A percentile compares a stretch with the other conserved stretches of the same genome.
Conservation (phyloP, 108 stramenopile genomes). For the Nannochloropsis granulata region DNA sequence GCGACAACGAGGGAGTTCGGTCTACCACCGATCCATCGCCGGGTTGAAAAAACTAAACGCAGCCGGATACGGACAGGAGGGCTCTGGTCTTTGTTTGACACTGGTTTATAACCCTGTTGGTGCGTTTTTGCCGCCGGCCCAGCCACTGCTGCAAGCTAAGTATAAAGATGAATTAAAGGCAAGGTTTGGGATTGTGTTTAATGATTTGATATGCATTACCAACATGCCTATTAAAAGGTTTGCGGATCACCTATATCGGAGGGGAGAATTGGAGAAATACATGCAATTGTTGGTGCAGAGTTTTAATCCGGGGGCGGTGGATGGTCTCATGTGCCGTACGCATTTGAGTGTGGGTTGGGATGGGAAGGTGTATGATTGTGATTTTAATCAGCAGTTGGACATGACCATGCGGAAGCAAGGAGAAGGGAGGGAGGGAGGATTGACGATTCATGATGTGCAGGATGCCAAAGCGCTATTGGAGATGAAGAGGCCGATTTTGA, state of each 20-base stretch:
- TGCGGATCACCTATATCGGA: slow-evolving; percentile 70
- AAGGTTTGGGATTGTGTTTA: slow-evolving; percentile 79
- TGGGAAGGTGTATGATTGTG: slow-evolving; percentile 66
- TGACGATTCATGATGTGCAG: slow-evolving; percentile 72
- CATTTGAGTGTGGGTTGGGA: slow-evolving; percentile 36
- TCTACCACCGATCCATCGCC: slow-evolving; percentile 76
- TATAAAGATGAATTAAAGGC: slow-evolving; percentile 68
- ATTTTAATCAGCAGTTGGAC: slow-evolving; percentile 92
- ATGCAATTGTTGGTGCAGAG: slow-evolving; percentile 85
- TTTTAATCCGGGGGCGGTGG: slow-evolving; percentile 68
- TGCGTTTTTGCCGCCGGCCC: slow-evolving; percentile 72
- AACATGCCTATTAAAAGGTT: slow-evolving; percentile 99
- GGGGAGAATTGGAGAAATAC: slow-evolving; percentile 77
- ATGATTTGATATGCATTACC: slow-evolving; percentile 76
- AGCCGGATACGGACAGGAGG: slow-evolving; percentile 60
- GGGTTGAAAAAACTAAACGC: slow-evolving; percentile 75
- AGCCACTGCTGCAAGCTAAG: slow-evolving; percentile 20
- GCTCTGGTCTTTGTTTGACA: slow-evolving; percentile 49
- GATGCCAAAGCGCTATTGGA: slow-evolving; percentile 55
- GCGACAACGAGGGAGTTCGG: slow-evolving; percentile 78
- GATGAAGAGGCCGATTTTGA: slow-evolving; percentile 43
- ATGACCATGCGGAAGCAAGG: slow-evolving; percentile 54
- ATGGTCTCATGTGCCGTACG: slow-evolving; percentile 60
- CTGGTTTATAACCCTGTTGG: slow-evolving; percentile 94
- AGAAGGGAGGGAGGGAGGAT: neutral